These are phyloP conservation scores for Coprinellus aureogranulatus DNA, from an alignment of 768 basidiomycete genomes.

Conservation along the genomic window DNA sequence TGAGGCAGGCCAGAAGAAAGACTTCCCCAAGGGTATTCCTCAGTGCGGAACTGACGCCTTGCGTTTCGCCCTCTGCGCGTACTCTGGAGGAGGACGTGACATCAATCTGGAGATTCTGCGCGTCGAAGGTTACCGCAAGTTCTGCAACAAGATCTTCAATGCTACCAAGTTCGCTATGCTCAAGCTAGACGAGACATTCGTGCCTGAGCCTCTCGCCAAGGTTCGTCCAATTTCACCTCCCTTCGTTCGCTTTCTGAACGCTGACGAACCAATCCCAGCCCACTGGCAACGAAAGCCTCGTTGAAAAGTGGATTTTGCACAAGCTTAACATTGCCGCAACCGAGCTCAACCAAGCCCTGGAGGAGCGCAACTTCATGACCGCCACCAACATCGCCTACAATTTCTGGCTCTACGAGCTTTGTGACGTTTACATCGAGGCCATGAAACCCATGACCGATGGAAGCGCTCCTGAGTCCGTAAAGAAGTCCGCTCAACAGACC, in stretches of 20 bases:
- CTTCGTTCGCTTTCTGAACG: not conserved
- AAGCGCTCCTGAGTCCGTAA: slow-evolving; percentile 55
- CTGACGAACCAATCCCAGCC: too few relatives aligned
- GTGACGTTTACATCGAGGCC: slow-evolving; percentile 98
- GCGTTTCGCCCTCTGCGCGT: slow-evolving; percentile 92
- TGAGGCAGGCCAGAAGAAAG: slow-evolving; percentile 93
- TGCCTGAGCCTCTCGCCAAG: slow-evolving; percentile 67
- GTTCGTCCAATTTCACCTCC: slow-evolving; percentile 33
- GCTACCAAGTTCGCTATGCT: slow-evolving; percentile 99
- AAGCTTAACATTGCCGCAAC: slow-evolving; percentile 81
- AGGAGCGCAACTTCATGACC: slow-evolving; percentile 87
- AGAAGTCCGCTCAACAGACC: slow-evolving; percentile 89
- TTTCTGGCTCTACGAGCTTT: slow-evolving; percentile 99
- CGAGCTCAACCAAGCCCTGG: slow-evolving; percentile 73
- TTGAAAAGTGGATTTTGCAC: slow-evolving; percentile 93
- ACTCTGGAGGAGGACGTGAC: slow-evolving; percentile 91
- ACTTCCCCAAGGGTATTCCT: slow-evolving; percentile 98
- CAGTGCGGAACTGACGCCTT: slow-evolving; percentile 98
- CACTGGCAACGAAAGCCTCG: slow-evolving; percentile 85
- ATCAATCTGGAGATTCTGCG: slow-evolving; percentile 95
- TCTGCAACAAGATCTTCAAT: slow-evolving; percentile 99
- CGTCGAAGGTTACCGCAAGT: slow-evolving; percentile 98
- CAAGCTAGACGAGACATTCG: slow-evolving; percentile 83
- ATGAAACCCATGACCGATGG: slow-evolving; percentile 98
- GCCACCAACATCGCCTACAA: slow-evolving; percentile 84